Evolutionary conservation across 1,139 yeast species (phyloP).

Genomic region (Pichia sp.): DNA sequence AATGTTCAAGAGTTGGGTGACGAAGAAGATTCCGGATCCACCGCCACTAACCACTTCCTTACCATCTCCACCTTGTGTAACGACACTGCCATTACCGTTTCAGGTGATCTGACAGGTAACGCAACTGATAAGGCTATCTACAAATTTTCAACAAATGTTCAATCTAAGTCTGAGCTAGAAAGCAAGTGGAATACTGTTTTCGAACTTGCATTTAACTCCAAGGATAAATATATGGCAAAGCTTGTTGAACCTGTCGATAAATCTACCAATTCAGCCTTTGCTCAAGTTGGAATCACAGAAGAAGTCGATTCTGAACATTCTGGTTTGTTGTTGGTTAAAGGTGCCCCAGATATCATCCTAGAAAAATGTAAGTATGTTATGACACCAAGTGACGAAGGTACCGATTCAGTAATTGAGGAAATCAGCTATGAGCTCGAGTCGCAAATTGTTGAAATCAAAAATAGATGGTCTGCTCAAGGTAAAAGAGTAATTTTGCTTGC

Average conservation of each 20-base stretch:
- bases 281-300: not conserved
- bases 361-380: slow-evolving; percentile 1
- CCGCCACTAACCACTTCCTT: slow-evolving; percentile 5
- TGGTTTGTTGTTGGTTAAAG: slow-evolving; percentile 5
- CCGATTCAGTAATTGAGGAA: slow-evolving; percentile 1
- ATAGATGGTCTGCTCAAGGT: slow-evolving; percentile 6
- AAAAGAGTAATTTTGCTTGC: slow-evolving; percentile 29
- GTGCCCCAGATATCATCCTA: slow-evolving; percentile 6
- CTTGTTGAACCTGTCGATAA: slow-evolving; percentile 8
- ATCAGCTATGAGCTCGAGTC: slow-evolving; percentile 9
- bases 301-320: not conserved
- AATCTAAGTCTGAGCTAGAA: not conserved
- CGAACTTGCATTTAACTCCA: slow-evolving; percentile 5
- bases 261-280: not conserved
- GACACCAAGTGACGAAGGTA: not conserved
- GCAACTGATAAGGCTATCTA: slow-evolving; percentile 10
- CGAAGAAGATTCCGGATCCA: not conserved
- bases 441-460: slow-evolving; percentile 5
- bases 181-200: slow-evolving; percentile 3
- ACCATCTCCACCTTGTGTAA: slow-evolving; percentile 6
- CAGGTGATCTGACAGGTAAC: slow-evolving; percentile 7
- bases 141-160: slow-evolving; percentile 3
- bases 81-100: slow-evolving; percentile 1
- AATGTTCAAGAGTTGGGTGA: not conserved
- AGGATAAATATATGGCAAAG: slow-evolving; percentile 8